Base-by-base conservation (phyloP, 805 yeast genomes). In the Ogataea corticis region DNA sequence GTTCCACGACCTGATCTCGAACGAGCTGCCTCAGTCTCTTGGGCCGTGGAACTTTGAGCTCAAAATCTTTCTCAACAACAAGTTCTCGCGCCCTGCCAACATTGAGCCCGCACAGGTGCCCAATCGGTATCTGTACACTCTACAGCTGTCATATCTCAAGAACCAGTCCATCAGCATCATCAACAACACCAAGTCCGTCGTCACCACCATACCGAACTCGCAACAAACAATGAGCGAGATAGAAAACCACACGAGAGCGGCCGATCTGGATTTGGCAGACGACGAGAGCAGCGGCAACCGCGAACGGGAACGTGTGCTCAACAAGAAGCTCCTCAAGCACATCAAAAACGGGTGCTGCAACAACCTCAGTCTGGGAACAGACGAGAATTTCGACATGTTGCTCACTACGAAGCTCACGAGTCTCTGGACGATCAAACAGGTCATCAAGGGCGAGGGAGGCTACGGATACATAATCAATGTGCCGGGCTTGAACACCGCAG, bases 381-480 rank as follows among this genome's bases (percentile, higher is more conserved):
- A 73, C 43, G 87, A 83, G 47, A 71, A 76, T 19, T 76, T 85
- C 55, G 87, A 82, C 41, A 58, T 62, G 30, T 71, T 87, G 35
- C 61, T 83, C 2, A 69, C 69, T 16, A 73, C 73, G 27, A 83
- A 85, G 56, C 62, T 87, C 43, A 85, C 81, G 58, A 78, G 87
- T 51, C 60, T 83, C 41, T 87, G 96, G 96, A 66, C 72, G 0
- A 71, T 78, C 35, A 70, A 87, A 49, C 96, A 87, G 61, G 70
- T 77, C 9, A 74, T 86, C 40, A 77, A 79, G 55, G 94, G 92
- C 1, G 91, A 85, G 49, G 84, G 85, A 9, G 96, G 96, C 0
- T 75, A 75, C 42, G 76, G 79, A 4, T 87, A 83, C 57, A 76
- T 77, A 49, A 57, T 85, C 2, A 75, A 72, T 28, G 61, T 63